These are phyloP conservation scores for Leishmania martiniquensis DNA, from an alignment of 208 protist genomes.

Conservation along the genomic window DNA sequence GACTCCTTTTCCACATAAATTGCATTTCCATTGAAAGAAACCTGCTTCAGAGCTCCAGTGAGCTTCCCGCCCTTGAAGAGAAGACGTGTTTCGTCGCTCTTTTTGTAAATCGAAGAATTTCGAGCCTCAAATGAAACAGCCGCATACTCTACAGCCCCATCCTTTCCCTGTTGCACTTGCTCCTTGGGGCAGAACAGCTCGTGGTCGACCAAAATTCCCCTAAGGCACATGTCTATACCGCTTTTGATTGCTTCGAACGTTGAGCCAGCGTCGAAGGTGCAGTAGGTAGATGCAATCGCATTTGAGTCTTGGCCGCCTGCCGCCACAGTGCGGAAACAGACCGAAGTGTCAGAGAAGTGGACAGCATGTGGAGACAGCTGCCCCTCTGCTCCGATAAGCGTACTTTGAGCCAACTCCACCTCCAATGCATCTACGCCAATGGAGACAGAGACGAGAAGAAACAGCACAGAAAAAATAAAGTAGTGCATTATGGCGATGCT, in stretches of 20 bases:
- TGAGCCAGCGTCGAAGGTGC: conserved; percentile 59
- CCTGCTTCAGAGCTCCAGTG: conserved; percentile 27
- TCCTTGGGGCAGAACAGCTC: conserved; percentile 54
- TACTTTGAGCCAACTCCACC: conserved; percentile 9
- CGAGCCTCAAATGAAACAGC: conserved; percentile 10
- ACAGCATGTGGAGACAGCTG: conserved; percentile 25
- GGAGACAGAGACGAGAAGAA: conserved; percentile 5
- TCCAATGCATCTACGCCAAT: conserved; percentile 29
- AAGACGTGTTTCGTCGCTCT: conserved; percentile 20
- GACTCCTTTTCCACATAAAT: conserved; percentile 40
- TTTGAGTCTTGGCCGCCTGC: conserved; percentile 9
- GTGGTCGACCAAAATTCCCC: conserved; percentile 49
- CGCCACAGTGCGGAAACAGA: conserved; percentile 32
- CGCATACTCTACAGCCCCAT: conserved; percentile 21
- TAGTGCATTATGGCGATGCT: neutral
- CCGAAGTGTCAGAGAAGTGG: conserved; percentile 41
- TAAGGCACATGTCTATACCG: conserved; percentile 47
- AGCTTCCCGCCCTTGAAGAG: conserved; percentile 24
- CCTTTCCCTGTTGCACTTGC: conserved; percentile 18
- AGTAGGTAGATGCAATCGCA: conserved; percentile 15
- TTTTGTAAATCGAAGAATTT: conserved; percentile 4
- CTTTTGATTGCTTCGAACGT: conserved; percentile 36
- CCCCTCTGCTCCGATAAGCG: conserved; percentile 2
- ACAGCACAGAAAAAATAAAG: conserved; percentile 12
- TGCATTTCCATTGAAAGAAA: conserved; percentile 55